phyloP scores from a whole-genome alignment of 176 grass and related monocot species.

The Aegilops speltoides region DNA sequence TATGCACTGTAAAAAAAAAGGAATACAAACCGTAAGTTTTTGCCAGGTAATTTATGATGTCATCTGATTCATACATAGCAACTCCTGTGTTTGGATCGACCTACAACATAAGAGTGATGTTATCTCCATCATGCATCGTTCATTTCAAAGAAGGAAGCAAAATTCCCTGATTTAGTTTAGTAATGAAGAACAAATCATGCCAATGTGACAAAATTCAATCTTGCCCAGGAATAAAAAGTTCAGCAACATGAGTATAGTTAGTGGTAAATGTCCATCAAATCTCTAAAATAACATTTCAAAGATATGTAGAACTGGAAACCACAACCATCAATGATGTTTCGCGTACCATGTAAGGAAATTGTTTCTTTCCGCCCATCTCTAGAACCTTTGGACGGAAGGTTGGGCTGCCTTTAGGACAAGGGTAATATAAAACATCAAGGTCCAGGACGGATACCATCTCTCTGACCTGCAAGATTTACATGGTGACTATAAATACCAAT shows the following conservation, averaged over 20 bases:
- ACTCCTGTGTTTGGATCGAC: slow-evolving; percentile 94
- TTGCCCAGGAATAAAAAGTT: neutral
- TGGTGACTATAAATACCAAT: neutral
- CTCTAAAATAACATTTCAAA: neutral
- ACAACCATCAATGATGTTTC: neutral
- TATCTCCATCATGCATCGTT: neutral
- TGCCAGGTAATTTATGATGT: slow-evolving; percentile 87
- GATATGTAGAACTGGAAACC: neutral
- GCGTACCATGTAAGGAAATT: slow-evolving; percentile 96
- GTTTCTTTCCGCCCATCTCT: slow-evolving; percentile 90
- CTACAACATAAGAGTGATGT: slow-evolving; percentile 43
- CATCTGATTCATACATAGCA: slow-evolving; percentile 97
- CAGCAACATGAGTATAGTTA: neutral
- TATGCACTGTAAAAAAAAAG: slow-evolving; percentile 10
- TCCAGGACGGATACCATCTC: slow-evolving; percentile 85
- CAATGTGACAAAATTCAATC: neutral
- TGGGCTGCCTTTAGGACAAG: slow-evolving; percentile 84
- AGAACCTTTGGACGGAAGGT: slow-evolving; percentile 85
- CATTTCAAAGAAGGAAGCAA: neutral
- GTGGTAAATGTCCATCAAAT: neutral
- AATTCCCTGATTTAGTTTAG: neutral
- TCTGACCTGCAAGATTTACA: slow-evolving; percentile 65
- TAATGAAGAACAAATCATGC: neutral
- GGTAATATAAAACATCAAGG: slow-evolving; percentile 92
- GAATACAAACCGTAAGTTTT: slow-evolving; percentile 69